Conservation (phyloP, 345 rosid genomes). For the Microcos paniculata region DNA sequence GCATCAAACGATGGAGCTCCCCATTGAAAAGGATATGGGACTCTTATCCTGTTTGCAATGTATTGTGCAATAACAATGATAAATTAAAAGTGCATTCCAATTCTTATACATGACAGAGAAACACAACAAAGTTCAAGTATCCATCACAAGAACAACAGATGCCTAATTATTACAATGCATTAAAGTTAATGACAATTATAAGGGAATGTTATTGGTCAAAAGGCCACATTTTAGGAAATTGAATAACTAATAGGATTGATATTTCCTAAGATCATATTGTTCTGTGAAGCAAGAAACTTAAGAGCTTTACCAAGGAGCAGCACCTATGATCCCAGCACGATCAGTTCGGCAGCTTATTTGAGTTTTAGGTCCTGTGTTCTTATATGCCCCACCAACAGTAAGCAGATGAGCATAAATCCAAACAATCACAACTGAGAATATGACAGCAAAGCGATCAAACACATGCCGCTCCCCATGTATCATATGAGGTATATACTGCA, state of each 20-base stretch:
- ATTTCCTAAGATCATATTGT: not conserved
- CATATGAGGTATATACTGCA: conserved; percentile 82
- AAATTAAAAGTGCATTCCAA: conserved; percentile 2
- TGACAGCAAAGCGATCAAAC: conserved; percentile 81
- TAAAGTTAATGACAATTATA: not conserved
- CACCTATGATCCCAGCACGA: conserved; percentile 79
- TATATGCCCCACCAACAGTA: conserved; percentile 93
- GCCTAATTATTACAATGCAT: not conserved
- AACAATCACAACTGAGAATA: conserved; percentile 78
- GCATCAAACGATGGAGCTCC: conserved; percentile 98
- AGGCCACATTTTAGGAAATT: not conserved
- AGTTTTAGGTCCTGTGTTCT: conserved; percentile 57
- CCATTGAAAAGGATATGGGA: conserved; percentile 98
- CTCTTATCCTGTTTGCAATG: conserved; percentile 69
- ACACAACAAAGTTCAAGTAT: not conserved
- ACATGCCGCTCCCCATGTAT: conserved; percentile 58
- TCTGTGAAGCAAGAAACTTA: not conserved
- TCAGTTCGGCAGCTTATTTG: conserved; percentile 87
- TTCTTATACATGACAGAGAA: conserved; percentile 1
- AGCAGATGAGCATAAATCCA: conserved; percentile 96
- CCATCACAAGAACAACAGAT: not conserved
- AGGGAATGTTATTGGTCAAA: not conserved
- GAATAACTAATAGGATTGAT: not conserved
- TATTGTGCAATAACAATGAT: conserved; percentile 1
- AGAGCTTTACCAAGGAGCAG: conserved; percentile 74